phyloP scores from a whole-genome alignment of 1,284 basidiomycete genomes.

The Vanrija sp. region DNA sequence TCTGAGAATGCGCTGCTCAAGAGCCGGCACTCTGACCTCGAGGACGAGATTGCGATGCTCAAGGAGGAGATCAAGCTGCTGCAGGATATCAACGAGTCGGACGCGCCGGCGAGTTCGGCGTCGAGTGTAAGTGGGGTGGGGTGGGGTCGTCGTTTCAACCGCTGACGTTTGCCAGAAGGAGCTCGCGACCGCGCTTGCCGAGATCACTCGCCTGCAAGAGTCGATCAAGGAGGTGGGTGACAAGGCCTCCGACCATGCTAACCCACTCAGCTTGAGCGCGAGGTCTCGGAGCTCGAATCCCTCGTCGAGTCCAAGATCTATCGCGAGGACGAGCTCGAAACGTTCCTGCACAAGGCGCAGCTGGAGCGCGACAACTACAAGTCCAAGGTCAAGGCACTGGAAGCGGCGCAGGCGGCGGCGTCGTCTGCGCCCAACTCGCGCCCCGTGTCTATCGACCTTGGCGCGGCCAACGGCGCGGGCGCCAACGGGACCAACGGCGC shows the following conservation, averaged over 20 bases:
- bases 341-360: slow-evolving; percentile 59
- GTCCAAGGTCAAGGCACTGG: background rate
- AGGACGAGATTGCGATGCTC: slow-evolving; percentile 71
- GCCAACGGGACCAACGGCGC: background rate
- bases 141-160: slow-evolving; percentile 1
- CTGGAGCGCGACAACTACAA: background rate
- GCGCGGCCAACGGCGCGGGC: background rate
- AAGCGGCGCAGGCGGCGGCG: background rate
- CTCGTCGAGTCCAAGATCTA: slow-evolving; percentile 92
- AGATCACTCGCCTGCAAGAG: slow-evolving; percentile 17
- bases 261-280: slow-evolving; percentile 68
- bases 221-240: slow-evolving; percentile 40
- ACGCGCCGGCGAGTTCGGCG: background rate
- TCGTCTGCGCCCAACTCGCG: background rate
- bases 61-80: slow-evolving; percentile 42
- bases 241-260: background rate
- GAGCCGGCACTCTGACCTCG: slow-evolving; percentile 65
- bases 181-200: slow-evolving; percentile 28
- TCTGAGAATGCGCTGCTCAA: slow-evolving; percentile 67
- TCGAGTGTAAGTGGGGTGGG: too few relatives aligned
- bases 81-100: slow-evolving; percentile 25
- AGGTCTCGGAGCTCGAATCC: slow-evolving; percentile 82
- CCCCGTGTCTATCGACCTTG: background rate
- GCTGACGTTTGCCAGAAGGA: slow-evolving; percentile 19
- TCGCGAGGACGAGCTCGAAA: slow-evolving; percentile 87